Base-by-base conservation (phyloP, 805 yeast species). In the Hanseniaspora lindneri region DNA sequence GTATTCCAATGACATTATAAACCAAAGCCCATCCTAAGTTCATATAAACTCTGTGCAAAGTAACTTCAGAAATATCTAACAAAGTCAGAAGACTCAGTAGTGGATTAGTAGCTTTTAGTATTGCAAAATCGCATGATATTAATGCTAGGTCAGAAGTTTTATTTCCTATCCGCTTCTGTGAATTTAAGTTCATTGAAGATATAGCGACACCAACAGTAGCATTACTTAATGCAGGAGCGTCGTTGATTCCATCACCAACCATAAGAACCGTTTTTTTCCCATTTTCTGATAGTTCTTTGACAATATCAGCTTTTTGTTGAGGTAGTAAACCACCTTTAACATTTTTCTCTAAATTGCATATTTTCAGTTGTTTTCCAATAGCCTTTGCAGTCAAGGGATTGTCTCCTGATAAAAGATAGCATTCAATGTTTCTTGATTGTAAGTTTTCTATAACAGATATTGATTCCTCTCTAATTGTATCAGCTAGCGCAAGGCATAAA, bases 231-330 rank as follows among this genome's bases (percentile, higher is more conserved):
- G 92, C 85, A 1, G 89, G 89, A 0, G 92, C 86, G 61, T 83
- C 92, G 59, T 83, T 83, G 29, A 83, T 77, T 19, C 92, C 92
- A 56, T 83, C 92, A 9, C 92, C 92, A 8, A 83, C 79, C 88
- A 83, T 81, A 0, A 85, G 87, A 2, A 54, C 54, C 11, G 34
- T 46, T 9, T 43, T 49, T 11, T 20, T 36, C 20, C 66, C 63
- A 2, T 58, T 57, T 1, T 57, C 58, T 3, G 59, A 55, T 11
- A 83, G 67, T 70, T 73, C 67, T 53, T 70, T 66, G 33, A 83
- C 66, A 56, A 75, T 73, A 23, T 68, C 72, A 7, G 83, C 80
- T 60, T 83, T 83, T 49, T 79, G 85, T 46, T 76, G 77, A 0
- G 94, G 92, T 29, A 81, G 66, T 6, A 83, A 88, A 41, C 77